Evolutionary conservation across 805 yeast genomes (phyloP), one percentile per base, ranked within the genome.

Genomic region (Starmerella vitae): DNA sequence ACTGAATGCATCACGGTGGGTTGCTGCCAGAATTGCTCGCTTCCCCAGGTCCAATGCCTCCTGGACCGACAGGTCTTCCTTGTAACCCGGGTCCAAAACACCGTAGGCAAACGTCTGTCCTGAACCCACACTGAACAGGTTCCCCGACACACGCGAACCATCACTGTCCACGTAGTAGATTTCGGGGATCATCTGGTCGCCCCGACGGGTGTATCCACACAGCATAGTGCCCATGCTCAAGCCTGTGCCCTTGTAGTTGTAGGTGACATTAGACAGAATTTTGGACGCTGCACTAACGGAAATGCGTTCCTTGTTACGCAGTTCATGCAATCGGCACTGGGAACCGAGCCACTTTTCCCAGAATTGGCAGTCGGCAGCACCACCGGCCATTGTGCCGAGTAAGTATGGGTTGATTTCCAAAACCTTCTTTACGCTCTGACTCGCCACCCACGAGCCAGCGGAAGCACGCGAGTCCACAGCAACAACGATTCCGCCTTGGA

Each of bases 41-140:
- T 86, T 86, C 50, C 98, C 98, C 49, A 91, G 69, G 54, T 81
- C 81, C 47, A 91, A 70, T 3, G 97, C 97, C 47, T 91, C 97
- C 47, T 91, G 97, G 3, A 82, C 88, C 2, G 83, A 59, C 46
- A 91, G 64, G 56, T 91, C 96, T 94, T 95, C 85, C 52, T 70
- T 72, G 63, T 84, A 82, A 53, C 82, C 86, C 25, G 94, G 74
- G 60, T 91, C 98, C 49, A 91, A 68, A 18, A 91, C 98, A 70
- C 98, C 98, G 57, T 91, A 91, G 8, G 98, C 98, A 64, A 91
- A 91, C 2, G 98, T 91, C 66, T 91, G 98, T 63, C 98, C 98
- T 1, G 97, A 88, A 34, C 98, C 98, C 24, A 91, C 98, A 67
- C 95, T 84, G 63, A 91, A 91, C 48, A 86, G 52, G 57, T 88